Evolutionary conservation across 1,284 basidiomycete species (phyloP), one percentile per base, ranked within the genome.

Genomic region (Pholiota adiposa): DNA sequence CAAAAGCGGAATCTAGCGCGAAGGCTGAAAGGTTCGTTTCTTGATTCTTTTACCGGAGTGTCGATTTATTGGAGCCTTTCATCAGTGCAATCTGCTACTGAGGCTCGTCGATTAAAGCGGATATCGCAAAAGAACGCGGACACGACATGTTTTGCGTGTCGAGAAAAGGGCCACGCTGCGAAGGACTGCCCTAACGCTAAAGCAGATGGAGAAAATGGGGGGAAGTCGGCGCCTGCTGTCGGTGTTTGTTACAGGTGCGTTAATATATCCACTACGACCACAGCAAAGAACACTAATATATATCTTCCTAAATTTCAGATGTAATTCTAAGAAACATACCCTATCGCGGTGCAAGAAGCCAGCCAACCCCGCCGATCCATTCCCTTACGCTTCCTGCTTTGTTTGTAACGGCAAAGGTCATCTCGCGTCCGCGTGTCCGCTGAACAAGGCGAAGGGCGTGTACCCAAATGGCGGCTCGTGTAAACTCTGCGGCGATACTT

Each of bases 391-490:
- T 0, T 93, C 90, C 1, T 98, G 96, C 75, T 98, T 95, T 71
- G 90, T 98, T 33, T 98, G 96, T 70, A 86, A 85, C 2, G 82
- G 80, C 4, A 86, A 84, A 65, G 94, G 94, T 0, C 94, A 97
- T 70, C 81, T 97, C 1, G 91, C 92, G 0, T 88, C 89, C 0
- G 77, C 84, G 18, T 98, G 96, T 73, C 90, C 93, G 0, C 76
- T 90, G 68, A 97, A 97, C 69, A 82, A 84, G 59, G 83, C 82
- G 1, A 89, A 86, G 62, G 95, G 96, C 1, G 83, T 97, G 27
- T 98, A 97, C 69, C 93, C 94, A 0, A 92, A 96, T 64, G 96
- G 96, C 21, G 96, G 96, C 2, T 84, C 81, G 59, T 98, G 96
- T 71, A 97, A 95, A 70, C 79, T 97, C 9, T 98, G 96, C 70